Base-by-base conservation (phyloP, 306 rosid genomes). In the Prunus mira region DNA sequence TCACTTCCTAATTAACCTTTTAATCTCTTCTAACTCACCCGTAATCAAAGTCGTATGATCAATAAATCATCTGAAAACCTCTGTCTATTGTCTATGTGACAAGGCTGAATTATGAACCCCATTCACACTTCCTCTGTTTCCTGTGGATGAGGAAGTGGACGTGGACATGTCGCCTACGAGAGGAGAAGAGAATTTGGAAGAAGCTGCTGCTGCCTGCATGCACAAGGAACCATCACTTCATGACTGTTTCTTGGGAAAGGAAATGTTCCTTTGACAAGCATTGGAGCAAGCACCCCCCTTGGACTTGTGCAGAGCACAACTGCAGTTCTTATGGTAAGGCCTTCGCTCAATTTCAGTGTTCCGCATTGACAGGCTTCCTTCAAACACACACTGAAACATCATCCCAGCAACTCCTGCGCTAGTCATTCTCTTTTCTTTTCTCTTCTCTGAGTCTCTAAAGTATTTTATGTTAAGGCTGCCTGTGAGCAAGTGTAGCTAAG, bases 291-390 rank as follows among this genome's bases (percentile, higher is more conserved):
- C 20, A 60, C 74, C 12, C 0, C 25, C 68, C 67, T 41, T 57
- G 76, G 57, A 57, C 43, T 7, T 38, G 78, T 78, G 81, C 19
- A 81, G 84, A 0, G 81, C 83, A 24, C 88, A 84, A 13, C 74
- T n/a, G 67, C 88, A 84, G 76, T 78, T 78, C 47, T 75, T 78
- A 68, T 85, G 97, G 86, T 88, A 91, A 25, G 97, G 98, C 76
- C 97, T 86, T 63, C 96, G 14, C 63, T 87, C 89, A 47, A 85
- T 76, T 63, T 82, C 89, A n/a, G 20, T 84, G 73, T 89, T 92
- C 46, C 76, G 73, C 78, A 83, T 28, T 56, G 92, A 84, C 22
- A 89, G 69, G 70, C 91, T 82, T 81, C 86, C 95, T 84, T 85
- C 85, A 83, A 81, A 88, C n/a, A 91, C 88, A 65, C 83, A 73